Evolutionary conservation across 495 filamentous ascomycete species (phyloP), one percentile per base, ranked within the genome.

Genomic region (Daldinia grandis): DNA sequence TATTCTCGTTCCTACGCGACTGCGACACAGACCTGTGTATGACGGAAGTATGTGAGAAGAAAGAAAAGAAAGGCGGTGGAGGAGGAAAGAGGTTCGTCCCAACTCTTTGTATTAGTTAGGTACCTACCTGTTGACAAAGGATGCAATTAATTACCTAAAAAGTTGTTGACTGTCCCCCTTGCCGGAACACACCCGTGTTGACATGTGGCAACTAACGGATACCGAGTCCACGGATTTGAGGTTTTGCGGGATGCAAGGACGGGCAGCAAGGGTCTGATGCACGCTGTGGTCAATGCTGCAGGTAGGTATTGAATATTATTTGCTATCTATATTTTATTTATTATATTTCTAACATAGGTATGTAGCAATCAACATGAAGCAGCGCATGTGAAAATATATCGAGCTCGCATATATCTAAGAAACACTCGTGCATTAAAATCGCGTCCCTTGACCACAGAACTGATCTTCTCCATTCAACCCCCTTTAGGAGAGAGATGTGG

Each of bases 221-320:
- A 47, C 42, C 42, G 42, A 47, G 19, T 47, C 42, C 42, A 47
- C 42, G 42, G 42, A 35, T 35, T 14, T 49, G 64, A 62, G 33
- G 65, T 24, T 62, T 21, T 57, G 49, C 49, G 27, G 49, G 25
- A 28, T 28, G 49, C 25, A 53, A 28, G 50, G 50, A 44, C 37
- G 51, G 50, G 21, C 37, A 40, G 40, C 65, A 68, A 68, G 65
- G 65, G 19, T 62, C 38, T 14, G 17, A 47, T 21, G 9, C 42
- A 47, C 0, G 9, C 21, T 21, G 7, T 47, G 42, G 42, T 21
- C 19, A 47, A 47, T 21, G 42, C 42, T 24, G 17, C 2, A 12
- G 9, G 31, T 35, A 12, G 4, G 10, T 38, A 14, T 7, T 19
- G 15, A 19, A 3, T 3, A 24, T 21, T 24, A 47, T 47, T 47